A percentile compares a stretch with the other conserved stretches of the same genome.
phyloP scores from a whole-genome alignment of 1,284 basidiomycete genomes.

The Vanrija humicola region DNA sequence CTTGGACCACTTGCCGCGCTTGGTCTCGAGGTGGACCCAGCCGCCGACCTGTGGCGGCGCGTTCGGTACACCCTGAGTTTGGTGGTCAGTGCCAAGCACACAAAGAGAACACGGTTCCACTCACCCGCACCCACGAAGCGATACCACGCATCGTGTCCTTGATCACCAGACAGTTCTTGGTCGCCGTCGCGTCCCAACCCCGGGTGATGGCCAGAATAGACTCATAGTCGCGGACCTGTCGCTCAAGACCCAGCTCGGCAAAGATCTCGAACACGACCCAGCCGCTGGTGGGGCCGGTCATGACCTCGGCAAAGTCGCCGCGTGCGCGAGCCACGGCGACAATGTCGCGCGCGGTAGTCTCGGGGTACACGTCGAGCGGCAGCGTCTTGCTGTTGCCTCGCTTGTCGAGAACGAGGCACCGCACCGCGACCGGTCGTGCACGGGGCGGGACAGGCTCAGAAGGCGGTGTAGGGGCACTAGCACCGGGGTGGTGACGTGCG shows the following conservation, averaged over 20 bases:
- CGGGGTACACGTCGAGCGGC: slow-evolving; percentile 30
- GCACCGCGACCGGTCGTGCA: slow-evolving; percentile 1
- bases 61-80: slow-evolving; percentile 60
- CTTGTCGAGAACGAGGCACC: slow-evolving; percentile 5
- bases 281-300: slow-evolving; percentile 15
- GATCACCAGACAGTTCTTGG: slow-evolving; percentile 69
- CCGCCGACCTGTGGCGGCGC: slow-evolving; percentile 65
- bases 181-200: slow-evolving; percentile 76
- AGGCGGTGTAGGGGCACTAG: neutral
- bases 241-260: slow-evolving; percentile 55
- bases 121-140: slow-evolving; percentile 18
- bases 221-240: slow-evolving; percentile 79
- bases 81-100: neutral
- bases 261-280: slow-evolving; percentile 46
- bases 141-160: slow-evolving; percentile 63
- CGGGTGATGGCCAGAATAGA: slow-evolving; percentile 60
- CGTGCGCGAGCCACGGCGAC: slow-evolving; percentile 20
- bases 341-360: slow-evolving; percentile 39
- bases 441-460: too few relatives aligned
- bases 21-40: slow-evolving; percentile 78
- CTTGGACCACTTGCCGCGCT: slow-evolving; percentile 88
- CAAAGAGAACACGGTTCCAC: neutral
- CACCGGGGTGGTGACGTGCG: neutral
- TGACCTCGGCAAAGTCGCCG: slow-evolving; percentile 23
- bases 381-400: slow-evolving; percentile 8